These are phyloP conservation scores for Hypoxylon sp. DNA, from an alignment of 2,329 filamentous ascomycete genomes.

Conservation along the genomic window DNA sequence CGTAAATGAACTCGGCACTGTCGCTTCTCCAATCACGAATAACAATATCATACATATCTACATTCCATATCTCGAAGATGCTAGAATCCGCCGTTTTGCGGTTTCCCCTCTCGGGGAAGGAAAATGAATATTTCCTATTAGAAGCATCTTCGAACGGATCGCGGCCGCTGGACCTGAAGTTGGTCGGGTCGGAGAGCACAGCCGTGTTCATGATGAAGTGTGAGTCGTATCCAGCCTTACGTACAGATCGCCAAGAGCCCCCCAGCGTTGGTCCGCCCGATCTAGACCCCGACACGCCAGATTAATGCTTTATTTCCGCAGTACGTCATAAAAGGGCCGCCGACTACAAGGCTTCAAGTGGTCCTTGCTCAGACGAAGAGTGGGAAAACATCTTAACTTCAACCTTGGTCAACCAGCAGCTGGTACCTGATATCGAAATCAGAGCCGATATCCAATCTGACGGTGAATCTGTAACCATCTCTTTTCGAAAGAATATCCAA, in stretches of 20 bases:
- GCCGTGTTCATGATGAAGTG: constrained; percentile 65
- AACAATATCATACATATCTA: too few species aligned
- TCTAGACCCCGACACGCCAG: constrained; percentile 30
- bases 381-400: constrained; percentile 70
- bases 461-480: constrained; percentile 64
- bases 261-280: constrained; percentile 18
- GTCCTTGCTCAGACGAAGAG: constrained; percentile 66
- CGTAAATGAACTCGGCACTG: too few species aligned
- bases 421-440: constrained; percentile 64
- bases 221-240: constrained; percentile 53
- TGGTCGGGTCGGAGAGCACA: constrained; percentile 74
- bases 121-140: constrained; percentile 66
- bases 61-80: too few species aligned
- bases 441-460: constrained; percentile 64
- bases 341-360: constrained; percentile 62
- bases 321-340: constrained; percentile 66
- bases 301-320: constrained; percentile 46
- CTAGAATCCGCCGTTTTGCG: constrained; percentile 57
- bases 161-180: constrained; percentile 68
- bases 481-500: constrained; percentile 70
- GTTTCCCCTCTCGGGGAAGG: constrained; percentile 63
- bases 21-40: too few species aligned
- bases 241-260: constrained; percentile 10
- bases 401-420: constrained; percentile 61
- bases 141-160: constrained; percentile 62